Conservation (phyloP, 306 rosid species). For the Pterocarpus santalinus region DNA sequence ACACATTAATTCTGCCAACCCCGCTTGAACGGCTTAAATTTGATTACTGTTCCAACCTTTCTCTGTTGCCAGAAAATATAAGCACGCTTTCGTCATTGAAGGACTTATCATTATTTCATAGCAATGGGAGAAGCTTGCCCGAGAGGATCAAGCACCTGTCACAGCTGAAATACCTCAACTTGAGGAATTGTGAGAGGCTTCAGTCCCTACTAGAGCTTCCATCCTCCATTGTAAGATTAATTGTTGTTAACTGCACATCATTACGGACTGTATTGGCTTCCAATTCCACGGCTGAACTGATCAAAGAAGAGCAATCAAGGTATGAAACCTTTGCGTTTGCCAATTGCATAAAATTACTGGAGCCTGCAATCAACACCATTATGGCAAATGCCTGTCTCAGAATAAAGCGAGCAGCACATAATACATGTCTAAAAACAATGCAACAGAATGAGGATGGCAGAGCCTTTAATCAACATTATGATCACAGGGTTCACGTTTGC, state of each 20-base stretch:
- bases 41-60: background rate
- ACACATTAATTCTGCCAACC: background rate
- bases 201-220: background rate
- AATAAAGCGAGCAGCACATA: background rate
- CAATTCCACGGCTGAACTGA: background rate
- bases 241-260: background rate
- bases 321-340: background rate
- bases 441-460: too few relatives aligned
- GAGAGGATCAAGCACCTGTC: background rate
- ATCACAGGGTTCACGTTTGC: too few relatives aligned
- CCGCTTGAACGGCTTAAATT: background rate
- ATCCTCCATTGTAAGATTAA: background rate
- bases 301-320: background rate
- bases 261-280: background rate
- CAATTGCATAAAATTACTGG: background rate
- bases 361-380: background rate
- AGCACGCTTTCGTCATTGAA: background rate
- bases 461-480: too few relatives aligned
- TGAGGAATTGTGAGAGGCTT: too few relatives aligned
- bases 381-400: background rate
- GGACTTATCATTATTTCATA: background rate
- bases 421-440: background rate
- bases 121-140: background rate
- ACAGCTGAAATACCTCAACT: background rate
- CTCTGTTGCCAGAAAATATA: background rate